phyloP scores from a whole-genome alignment of 1,284 basidiomycete species.

The Phellopilus nigrolimitatus region DNA sequence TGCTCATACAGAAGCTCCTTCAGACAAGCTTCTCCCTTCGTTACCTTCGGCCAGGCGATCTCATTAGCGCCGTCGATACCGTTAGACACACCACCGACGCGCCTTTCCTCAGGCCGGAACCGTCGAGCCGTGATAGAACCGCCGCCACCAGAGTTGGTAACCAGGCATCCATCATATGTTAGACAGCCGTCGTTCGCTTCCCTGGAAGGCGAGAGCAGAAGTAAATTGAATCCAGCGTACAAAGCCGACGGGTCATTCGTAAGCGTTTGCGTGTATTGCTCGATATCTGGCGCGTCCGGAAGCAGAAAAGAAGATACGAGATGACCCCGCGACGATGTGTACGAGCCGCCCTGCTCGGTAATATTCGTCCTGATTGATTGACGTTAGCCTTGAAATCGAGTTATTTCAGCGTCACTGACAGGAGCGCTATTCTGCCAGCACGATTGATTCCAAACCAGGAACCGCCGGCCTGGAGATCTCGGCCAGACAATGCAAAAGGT shows the following conservation, averaged over 20 bases:
- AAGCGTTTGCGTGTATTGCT: slow-evolving; percentile 40
- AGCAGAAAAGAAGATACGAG: slow-evolving; percentile 63
- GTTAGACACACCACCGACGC: slow-evolving; percentile 63
- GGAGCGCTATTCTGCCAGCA: slow-evolving; percentile 57
- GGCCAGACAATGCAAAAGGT: slow-evolving; percentile 64
- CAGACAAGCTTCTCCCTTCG: slow-evolving; percentile 49
- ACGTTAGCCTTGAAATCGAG: background rate
- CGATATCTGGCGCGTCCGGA: slow-evolving; percentile 37
- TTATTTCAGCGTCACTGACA: slow-evolving; percentile 44
- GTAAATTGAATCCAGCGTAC: slow-evolving; percentile 75
- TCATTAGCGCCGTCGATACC: slow-evolving; percentile 57
- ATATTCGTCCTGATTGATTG: slow-evolving; percentile 33
- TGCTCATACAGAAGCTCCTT: slow-evolving; percentile 33
- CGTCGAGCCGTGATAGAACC: slow-evolving; percentile 49
- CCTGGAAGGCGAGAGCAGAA: slow-evolving; percentile 45
- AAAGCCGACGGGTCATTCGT: slow-evolving; percentile 35
- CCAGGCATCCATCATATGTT: slow-evolving; percentile 46
- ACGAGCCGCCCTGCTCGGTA: slow-evolving; percentile 50
- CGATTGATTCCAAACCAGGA: slow-evolving; percentile 73
- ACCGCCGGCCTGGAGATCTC: slow-evolving; percentile 65
- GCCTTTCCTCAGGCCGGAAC: slow-evolving; percentile 44
- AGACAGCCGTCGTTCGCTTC: slow-evolving; percentile 27
- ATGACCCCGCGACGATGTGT: slow-evolving; percentile 57
- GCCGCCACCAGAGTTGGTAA: slow-evolving; percentile 67
- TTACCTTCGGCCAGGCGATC: slow-evolving; percentile 66